These are phyloP conservation scores for Rhodotorula kratochvilovae DNA, from an alignment of 768 basidiomycete genomes.

Conservation along the genomic window DNA sequence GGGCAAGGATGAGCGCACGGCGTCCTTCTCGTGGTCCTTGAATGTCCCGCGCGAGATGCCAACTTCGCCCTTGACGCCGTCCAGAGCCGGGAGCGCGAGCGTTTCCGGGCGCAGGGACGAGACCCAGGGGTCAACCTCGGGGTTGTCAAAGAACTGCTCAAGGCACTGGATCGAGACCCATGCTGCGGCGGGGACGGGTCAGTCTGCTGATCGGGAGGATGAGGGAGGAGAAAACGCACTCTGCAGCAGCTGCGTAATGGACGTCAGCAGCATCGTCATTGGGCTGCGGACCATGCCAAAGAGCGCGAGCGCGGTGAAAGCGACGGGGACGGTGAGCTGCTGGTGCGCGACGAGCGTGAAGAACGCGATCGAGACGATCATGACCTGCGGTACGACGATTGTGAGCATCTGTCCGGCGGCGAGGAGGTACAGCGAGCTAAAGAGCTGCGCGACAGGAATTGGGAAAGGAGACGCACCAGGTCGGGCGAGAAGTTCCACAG, in stretches of 20 bases:
- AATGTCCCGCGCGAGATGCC: constrained; percentile 3
- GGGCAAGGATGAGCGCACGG: neutral
- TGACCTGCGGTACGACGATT: constrained; percentile 9
- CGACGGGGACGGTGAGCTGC: constrained; percentile 68
- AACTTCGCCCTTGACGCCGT: neutral
- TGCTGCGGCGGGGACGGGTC: neutral
- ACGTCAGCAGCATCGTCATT: constrained; percentile 26
- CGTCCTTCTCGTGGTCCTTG: neutral
- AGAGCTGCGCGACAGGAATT: too few relatives aligned
- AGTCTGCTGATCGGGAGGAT: neutral
- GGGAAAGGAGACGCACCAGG: neutral
- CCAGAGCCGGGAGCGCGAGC: constrained; percentile 12
- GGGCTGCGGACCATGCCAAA: constrained; percentile 51
- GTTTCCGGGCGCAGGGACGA: constrained; percentile 43
- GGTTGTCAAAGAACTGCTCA: constrained; percentile 48
- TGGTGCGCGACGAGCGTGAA: constrained; percentile 56
- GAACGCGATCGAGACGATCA: constrained; percentile 30
- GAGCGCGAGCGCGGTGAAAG: constrained; percentile 81
- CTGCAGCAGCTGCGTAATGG: constrained; percentile 18
- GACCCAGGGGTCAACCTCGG: constrained; percentile 48
- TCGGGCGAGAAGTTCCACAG: constrained; percentile 36
- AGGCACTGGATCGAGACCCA: constrained; percentile 46
- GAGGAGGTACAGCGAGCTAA: too few relatives aligned
- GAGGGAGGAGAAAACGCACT: constrained; percentile 1
- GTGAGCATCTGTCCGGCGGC: neutral